Evolutionary conservation across 371 early-diverging fungal genomes (phyloP), one percentile per base, ranked within the genome.

Genomic region (Mortierella sp.): DNA sequence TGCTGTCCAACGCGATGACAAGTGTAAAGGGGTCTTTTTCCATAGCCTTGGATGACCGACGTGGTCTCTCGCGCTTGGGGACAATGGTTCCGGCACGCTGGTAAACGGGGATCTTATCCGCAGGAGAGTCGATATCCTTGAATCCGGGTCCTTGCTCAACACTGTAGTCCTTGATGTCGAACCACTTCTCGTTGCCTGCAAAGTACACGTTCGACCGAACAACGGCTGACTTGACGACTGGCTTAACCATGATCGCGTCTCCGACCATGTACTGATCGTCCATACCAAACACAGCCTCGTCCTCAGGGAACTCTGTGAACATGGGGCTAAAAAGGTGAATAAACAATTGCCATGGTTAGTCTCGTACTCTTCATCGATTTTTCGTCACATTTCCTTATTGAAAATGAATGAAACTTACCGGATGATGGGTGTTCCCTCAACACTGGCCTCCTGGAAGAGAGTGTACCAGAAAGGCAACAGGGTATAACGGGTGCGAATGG

Each of bases 231-330:
- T 78, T 75, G 46, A 90, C 90, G 14, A 97, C 93, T 3, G 97
- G 96, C 81, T 95, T 96, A 38, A 96, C 93, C 58, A 98, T 83
- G 14, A 98, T 81, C 6, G 92, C 92, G 48, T 83, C 75, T 51
- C 98, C 98, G 10, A 97, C 90, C 95, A 97, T 94, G 88, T 92
- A 97, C 81, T 96, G 95, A 81, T 96, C 95, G 43, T 97, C 96
- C 79, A 94, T 92, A 6, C 89, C 92, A 88, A 93, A 98, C 12
- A 93, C 83, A 3, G 75, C 43, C 81, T 94, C 93, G 77, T 96
- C 96, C 1, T 94, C 88, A 21, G 97, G 96, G 90, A 95, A 97
- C 76, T 94, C 96, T 56, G 90, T 87, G 81, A 96, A 89, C 93
- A 98, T 93, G 10, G 97, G 94, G 80, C 97, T 93, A 81, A 24